Base-by-base conservation (phyloP, 176 grass and related monocot genomes). In the Sorghum bicolor region DNA sequence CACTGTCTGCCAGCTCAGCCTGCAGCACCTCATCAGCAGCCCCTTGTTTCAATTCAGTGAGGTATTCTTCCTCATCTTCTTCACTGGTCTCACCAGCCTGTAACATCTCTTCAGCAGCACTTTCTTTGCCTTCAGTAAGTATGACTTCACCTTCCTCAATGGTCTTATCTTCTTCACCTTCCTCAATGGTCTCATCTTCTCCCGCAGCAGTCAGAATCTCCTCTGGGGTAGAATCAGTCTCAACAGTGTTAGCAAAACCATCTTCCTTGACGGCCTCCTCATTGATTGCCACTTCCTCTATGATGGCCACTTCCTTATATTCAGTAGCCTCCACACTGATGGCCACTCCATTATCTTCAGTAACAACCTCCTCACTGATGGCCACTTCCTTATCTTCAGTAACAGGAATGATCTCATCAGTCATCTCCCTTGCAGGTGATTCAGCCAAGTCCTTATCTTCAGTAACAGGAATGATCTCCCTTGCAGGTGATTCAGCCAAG, bases 391-490 rank as follows among this genome's bases (percentile, higher is more conserved):
- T 74, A 2, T 72, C 77, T 25, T 79, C 78, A 38, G 12, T 82
- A 0, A 38, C 45, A 44, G 14, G 20, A 25, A 13, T 79, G 10
- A 58, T 67, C 39, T 90, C 90, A 37, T 55, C 53, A 80, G 34
- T 44, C 22, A 72, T 84, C 41, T 84, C 52, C 10, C 22, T n/a
- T 63, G 73, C 64, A 2, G 69, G 74, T 58, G 87, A 86, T 24
- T 84, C 78, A 31, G 63, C 53, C 24, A 52, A 8, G 25, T 65
- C 60, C 33, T 78, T 64, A 77, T 57, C 43, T 63, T 40, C 76
- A 76, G 12, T 82, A 0, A 38, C 45, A 44, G 14, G 20, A 25
- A 13, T 79, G 10, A 58, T 67, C 39, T 90, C 90, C 10, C 22
- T n/a, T 63, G 73, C 64, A 2, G 69, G 74, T 58, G 87, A 86